Evolutionary conservation across 805 yeast genomes (phyloP).

Genomic region (Ogataea angusta): DNA sequence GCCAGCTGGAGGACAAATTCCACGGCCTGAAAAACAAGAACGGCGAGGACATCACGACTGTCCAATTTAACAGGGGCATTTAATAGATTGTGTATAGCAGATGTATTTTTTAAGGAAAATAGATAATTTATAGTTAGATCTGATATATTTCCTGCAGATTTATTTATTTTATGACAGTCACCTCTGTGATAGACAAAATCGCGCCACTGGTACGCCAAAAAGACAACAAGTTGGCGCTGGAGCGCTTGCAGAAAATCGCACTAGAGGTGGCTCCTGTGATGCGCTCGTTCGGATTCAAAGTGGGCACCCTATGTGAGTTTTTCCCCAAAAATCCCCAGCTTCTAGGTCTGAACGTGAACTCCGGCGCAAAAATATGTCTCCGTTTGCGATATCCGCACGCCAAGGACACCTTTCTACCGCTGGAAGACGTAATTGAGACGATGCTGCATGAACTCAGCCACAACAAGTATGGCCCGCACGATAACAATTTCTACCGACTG

Average conservation of each 20-base stretch:
- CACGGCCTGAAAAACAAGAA: conserved; percentile 55
- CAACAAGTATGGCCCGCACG: conserved; percentile 77
- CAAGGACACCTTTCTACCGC: conserved; percentile 52
- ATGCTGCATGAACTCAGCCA: conserved; percentile 88
- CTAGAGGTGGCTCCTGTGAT: conserved; percentile 74
- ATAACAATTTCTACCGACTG: conserved; percentile 60
- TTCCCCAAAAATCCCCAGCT: conserved; percentile 64
- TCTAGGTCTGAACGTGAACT: conserved; percentile 79
- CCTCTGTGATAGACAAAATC: conserved; percentile 26
- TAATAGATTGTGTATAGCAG: conserved; percentile 32
- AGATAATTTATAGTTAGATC: not conserved
- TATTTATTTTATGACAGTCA: conserved; percentile 1
- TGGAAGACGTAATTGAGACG: conserved; percentile 70
- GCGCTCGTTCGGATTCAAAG: conserved; percentile 61
- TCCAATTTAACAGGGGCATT: conserved; percentile 93
- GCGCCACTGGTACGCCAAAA: conserved; percentile 48
- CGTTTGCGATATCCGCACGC: conserved; percentile 62
- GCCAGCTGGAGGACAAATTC: conserved; percentile 63
- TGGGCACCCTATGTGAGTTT: conserved; percentile 73
- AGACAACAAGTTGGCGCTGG: conserved; percentile 48
- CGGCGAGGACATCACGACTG: conserved; percentile 55
- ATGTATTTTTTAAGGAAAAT: not conserved
- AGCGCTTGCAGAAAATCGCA: conserved; percentile 66
- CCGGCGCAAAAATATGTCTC: conserved; percentile 68
- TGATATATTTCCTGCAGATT: too few relatives aligned